phyloP scores from a whole-genome alignment of 1,284 basidiomycete species.

The Tilletia horrida region DNA sequence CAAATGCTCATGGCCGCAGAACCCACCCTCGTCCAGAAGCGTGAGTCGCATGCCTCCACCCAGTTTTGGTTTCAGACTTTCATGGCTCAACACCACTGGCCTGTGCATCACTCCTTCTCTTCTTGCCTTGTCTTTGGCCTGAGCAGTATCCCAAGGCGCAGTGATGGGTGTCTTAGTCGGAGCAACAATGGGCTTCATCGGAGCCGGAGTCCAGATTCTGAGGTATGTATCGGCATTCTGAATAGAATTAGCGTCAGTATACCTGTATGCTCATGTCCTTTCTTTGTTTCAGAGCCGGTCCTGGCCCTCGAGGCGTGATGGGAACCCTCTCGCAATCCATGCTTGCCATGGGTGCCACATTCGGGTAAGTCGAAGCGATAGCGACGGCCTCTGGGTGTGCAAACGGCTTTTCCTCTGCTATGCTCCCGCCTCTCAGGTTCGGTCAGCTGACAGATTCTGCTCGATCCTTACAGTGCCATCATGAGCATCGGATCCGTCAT shows the following conservation, averaged over 20 bases:
- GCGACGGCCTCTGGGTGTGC: no score
- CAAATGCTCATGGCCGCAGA: constrained; percentile 12
- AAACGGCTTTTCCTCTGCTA: no score
- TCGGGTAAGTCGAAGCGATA: background rate
- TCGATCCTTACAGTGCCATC: constrained; percentile 15
- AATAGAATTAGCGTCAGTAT: no score
- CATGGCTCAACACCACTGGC: no score
- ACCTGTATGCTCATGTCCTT: background rate
- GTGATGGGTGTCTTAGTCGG: constrained; percentile 8
- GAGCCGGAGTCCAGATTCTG: constrained; percentile 9
- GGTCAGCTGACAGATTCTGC: no score
- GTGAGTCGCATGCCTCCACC: background rate
- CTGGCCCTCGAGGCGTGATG: constrained; percentile 11
- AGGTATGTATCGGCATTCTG: background rate
- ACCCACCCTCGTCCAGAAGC: constrained; percentile 3
- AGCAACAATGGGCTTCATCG: constrained; percentile 13
- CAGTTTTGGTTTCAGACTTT: no score
- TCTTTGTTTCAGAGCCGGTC: background rate
- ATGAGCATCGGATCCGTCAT: constrained; percentile 17
- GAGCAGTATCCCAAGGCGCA: constrained; percentile 10
- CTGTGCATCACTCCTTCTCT: background rate
- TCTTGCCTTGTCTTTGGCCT: background rate
- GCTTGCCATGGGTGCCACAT: constrained; percentile 10
- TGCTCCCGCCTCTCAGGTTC: no score
- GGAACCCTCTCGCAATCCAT: constrained; percentile 11